Base-by-base conservation (phyloP, 306 rosid genomes). In the Dalbergia cochinchinensis region DNA sequence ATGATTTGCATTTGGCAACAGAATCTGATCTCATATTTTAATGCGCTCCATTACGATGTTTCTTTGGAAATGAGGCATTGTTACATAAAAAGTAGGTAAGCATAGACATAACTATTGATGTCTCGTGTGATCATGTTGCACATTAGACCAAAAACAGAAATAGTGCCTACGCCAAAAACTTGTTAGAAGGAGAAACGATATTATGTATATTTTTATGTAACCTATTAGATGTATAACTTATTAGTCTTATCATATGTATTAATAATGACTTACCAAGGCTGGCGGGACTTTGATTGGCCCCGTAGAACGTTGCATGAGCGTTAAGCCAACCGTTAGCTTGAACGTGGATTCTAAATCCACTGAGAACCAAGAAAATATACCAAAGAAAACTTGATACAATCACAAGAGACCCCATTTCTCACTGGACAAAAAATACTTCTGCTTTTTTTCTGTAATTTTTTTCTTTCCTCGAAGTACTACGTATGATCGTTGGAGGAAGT, bases 241-340 rank as follows among this genome's bases (percentile, higher is more conserved):
- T 3, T 3, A 18, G 37, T 50, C 11, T 45, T 19, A 16, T 14
- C 31, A 26, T 26, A 26, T 26, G 39, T 51, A 18, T 54, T 51
- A 58, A 39, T 44, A 57, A 33, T 13, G 16, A 59, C 85, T 79
- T 73, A 93, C 98, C 97, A 42, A 93, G 88, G 37, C 82, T 82
- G 19, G 89, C 65, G 65, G 98, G 98, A 85, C 53, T 87, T 82
- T 88, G 90, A 79, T 87, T 82, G 76, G 89, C 79, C 61, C 97
- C 98, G 71, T 93, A 93, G 87, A 91, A 93, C 61, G 94, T 93
- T 87, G 97, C 97, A 89, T 91, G 98, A 76, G 86, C 98, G 34
- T 80, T 74, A 78, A 88, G 86, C 98, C 98, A 93, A 79, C 83
- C 69, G 18, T 54, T 80, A 50, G 78, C 90, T 78, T 84, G 84